A percentile compares a stretch with the other conserved stretches of the same genome.
Conservation (phyloP, 805 yeast species). For the Teunomyces stri region DNA sequence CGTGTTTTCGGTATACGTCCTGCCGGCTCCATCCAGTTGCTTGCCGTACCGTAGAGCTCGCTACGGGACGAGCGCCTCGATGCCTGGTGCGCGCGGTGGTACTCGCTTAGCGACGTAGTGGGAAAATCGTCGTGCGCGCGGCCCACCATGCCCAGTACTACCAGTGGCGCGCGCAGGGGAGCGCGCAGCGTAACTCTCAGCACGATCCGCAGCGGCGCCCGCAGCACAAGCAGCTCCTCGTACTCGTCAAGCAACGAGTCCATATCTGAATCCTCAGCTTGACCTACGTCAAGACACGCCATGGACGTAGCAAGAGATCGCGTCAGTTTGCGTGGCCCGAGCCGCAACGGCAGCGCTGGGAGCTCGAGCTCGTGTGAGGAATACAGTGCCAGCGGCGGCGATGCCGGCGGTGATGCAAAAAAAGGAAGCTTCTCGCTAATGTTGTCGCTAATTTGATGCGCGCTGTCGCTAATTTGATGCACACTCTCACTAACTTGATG, state of each 20-base stretch:
- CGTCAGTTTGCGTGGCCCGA: too few species aligned
- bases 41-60: slow-evolving; percentile 41
- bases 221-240: slow-evolving; percentile 26
- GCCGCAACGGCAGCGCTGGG: background rate
- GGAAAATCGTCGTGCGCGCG: slow-evolving; percentile 25
- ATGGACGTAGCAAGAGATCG: slow-evolving; percentile 27
- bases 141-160: background rate
- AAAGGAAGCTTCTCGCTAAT: background rate
- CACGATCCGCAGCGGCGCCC: slow-evolving; percentile 19
- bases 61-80: slow-evolving; percentile 40
- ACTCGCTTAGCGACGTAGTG: slow-evolving; percentile 35
- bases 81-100: slow-evolving; percentile 22
- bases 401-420: slow-evolving; percentile 25
- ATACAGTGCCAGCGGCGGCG: slow-evolving; percentile 44
- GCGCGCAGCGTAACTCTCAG: slow-evolving; percentile 12
- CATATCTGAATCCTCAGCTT: slow-evolving; percentile 21
- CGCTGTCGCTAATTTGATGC: too few species aligned
- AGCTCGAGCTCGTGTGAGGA: slow-evolving; percentile 14
- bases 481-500: too few species aligned
- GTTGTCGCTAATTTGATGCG: background rate
- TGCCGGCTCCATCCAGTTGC: slow-evolving; percentile 53
- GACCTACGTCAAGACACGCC: slow-evolving; percentile 25
- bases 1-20: slow-evolving; percentile 19
- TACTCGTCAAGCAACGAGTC: slow-evolving; percentile 44
- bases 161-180: background rate